Conservation (phyloP, 805 yeast species). For the Pichia sporocuriosa region DNA sequence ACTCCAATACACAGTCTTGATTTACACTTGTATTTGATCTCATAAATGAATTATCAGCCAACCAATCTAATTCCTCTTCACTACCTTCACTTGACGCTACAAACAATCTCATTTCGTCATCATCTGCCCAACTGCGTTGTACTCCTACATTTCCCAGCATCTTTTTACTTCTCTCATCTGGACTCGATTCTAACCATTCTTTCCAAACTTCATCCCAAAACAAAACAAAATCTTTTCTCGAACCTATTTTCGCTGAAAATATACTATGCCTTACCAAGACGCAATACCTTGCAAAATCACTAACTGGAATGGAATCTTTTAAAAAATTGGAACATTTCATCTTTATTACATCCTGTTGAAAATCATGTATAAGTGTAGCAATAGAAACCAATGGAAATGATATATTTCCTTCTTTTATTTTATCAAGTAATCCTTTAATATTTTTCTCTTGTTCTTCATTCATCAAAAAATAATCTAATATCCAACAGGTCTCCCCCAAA, state of each 20-base stretch:
- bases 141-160: constrained; percentile 12
- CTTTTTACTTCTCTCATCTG: constrained; percentile 15
- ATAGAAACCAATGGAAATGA: constrained; percentile 13
- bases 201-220: constrained; percentile 25
- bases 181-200: constrained; percentile 19
- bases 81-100: constrained; percentile 15
- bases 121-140: constrained; percentile 20
- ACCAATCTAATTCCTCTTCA: constrained; percentile 12
- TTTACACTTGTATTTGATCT: neutral
- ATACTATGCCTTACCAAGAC: constrained; percentile 16
- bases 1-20: constrained; percentile 7
- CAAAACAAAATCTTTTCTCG: constrained; percentile 17
- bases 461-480: constrained; percentile 14
- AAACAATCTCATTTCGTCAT: constrained; percentile 21
- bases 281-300: constrained; percentile 28
- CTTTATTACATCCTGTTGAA: constrained; percentile 4
- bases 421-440: constrained; percentile 8
- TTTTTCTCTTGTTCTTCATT: constrained; percentile 9
- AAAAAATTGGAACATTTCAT: constrained; percentile 16
- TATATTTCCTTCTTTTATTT: constrained; percentile 1
- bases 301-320: constrained; percentile 19
- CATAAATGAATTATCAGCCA: neutral
- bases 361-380: constrained; percentile 2
- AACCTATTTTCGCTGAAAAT: constrained; percentile 16
- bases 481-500: constrained; percentile 6